A percentile compares a stretch with the other conserved stretches of the same genome.
phyloP scores from a whole-genome alignment of 2,329 filamentous ascomycete genomes.

The Cladosporium velox region DNA sequence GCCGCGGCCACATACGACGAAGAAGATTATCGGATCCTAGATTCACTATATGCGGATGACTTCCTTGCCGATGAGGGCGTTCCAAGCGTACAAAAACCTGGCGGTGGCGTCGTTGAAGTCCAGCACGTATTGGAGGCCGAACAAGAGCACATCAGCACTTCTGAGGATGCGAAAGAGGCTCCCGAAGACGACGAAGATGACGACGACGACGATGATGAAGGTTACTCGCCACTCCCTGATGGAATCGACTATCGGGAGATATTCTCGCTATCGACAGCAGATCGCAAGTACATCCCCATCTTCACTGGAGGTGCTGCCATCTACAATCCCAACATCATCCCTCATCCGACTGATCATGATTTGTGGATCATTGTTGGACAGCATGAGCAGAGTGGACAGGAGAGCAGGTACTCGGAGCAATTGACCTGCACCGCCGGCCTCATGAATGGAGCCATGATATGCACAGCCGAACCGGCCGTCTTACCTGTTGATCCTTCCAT shows the following conservation, averaged over 20 bases:
- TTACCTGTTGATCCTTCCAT: constrained; percentile 53
- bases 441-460: constrained; percentile 3
- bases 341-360: constrained; percentile 52
- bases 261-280: neutral
- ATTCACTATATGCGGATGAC: neutral
- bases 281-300: neutral
- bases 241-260: neutral
- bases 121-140: neutral
- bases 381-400: constrained; percentile 33
- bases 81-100: neutral
- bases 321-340: constrained; percentile 59
- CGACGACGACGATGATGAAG: neutral
- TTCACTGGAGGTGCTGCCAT: neutral
- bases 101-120: neutral
- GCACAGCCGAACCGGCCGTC: constrained; percentile 36
- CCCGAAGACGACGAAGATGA: neutral
- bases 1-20: neutral
- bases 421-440: neutral
- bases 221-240: neutral
- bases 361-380: constrained; percentile 58
- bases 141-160: neutral
- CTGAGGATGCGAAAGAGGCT: neutral
- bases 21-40: neutral
- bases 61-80: neutral
- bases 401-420: neutral